Evolutionary conservation across 129 eudicot species (phyloP), one percentile per base, ranked within the genome.

Genomic region (Scalesia atractyloides): DNA sequence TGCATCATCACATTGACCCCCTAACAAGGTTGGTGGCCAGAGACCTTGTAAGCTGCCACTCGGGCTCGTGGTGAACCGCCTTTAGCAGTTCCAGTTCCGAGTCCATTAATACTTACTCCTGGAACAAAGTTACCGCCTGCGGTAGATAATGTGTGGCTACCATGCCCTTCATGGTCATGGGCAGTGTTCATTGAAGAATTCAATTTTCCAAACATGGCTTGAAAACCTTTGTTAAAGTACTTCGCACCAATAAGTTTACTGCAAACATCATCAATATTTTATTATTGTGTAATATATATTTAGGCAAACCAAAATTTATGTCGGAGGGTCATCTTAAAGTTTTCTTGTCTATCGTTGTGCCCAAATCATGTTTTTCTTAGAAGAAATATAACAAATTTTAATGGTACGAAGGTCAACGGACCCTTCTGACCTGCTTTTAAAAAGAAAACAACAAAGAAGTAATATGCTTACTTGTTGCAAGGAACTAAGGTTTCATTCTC

Each of bases 221-320:
- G 50, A 64, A 80, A 93, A 13, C 83, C 98, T 79, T 87, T 76
- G 82, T 84, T 93, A 74, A 39, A 93, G 86, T 78, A 93, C 84
- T 86, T 85, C 1, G 96, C 96, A 34, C 98, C 98, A 46, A 93
- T 93, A 49, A 93, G 88, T 70, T 93, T 93, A 68, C 98, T 93
- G 76, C n/a, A 60, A 69, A 34, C 15, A 62, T 59, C 7, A 66
- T 13, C 7, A 53, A 49, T 56, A 18, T 11, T n/a, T n/a, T n/a
- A n/a, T 13, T 20, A 6, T 70, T 22, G 9, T 48, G 61, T 19
- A 69, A 65, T 18, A 1, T 12, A 15, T 46, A 30, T 39, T 39
- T 39, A 39, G 9, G 44, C 9, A 39, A 6, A 39, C 44, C 44
- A 8, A 39, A 39, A 5, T 39, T 39, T 39, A 5, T 39, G 44